Evolutionary conservation across 2,329 filamentous ascomycete species (phyloP).

Genomic region (Septoria petroselini): DNA sequence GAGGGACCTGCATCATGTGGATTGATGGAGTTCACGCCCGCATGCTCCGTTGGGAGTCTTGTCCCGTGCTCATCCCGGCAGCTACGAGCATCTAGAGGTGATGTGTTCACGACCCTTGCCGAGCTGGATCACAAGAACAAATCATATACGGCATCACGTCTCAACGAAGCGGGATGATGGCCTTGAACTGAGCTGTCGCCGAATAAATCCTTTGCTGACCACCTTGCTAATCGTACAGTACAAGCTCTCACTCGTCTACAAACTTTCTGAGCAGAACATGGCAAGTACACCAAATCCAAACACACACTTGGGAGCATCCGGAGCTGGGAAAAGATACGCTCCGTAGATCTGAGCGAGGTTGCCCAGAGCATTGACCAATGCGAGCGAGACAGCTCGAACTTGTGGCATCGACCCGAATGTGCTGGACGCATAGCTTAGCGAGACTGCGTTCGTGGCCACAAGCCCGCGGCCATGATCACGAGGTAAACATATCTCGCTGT

Average conservation of each 20-base stretch:
- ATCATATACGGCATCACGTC: too few species aligned
- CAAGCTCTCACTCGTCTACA: not conserved
- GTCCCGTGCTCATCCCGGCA: too few species aligned
- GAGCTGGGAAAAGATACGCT: conserved; percentile 37
- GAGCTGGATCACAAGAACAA: too few species aligned
- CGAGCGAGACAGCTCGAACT: conserved; percentile 34
- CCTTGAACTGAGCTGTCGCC: too few species aligned
- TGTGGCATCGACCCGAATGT: conserved; percentile 50
- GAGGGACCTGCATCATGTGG: too few species aligned
- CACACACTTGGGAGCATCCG: conserved; percentile 36
- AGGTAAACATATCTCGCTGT: conserved; percentile 55
- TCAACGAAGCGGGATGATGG: too few species aligned
- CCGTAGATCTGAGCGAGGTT: conserved; percentile 39
- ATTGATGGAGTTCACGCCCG: too few species aligned
- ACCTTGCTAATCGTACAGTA: too few species aligned
- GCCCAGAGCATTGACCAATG: conserved; percentile 35
- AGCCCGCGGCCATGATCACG: conserved; percentile 55
- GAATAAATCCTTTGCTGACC: too few species aligned
- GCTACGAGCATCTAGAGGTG: too few species aligned
- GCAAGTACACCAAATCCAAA: conserved; percentile 40
- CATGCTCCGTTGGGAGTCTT: too few species aligned
- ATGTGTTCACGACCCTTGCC: too few species aligned
- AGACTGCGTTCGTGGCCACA: conserved; percentile 54
- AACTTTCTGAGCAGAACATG: conserved; percentile 23
- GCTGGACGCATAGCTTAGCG: conserved; percentile 52